A percentile compares a stretch with the other conserved stretches of the same genome.
Conservation (phyloP, 78 protist genomes). For the Dictyostelium firmibasis region DNA sequence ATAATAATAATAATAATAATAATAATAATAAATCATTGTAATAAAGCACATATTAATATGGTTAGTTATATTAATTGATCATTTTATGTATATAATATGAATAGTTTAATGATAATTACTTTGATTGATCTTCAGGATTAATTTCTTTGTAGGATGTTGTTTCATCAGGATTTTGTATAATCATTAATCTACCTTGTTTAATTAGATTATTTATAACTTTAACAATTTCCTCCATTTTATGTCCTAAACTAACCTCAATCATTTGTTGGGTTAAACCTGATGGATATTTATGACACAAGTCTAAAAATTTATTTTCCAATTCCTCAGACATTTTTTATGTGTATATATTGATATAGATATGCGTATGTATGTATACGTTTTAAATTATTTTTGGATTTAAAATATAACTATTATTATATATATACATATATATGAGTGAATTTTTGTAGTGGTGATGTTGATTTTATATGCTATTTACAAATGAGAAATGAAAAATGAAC, state of each 20-base stretch:
- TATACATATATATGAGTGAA: too few species aligned
- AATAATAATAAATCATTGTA: neutral
- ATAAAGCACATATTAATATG: too few species aligned
- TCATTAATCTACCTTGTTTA: slow-evolving; percentile 42
- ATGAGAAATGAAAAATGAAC: too few species aligned
- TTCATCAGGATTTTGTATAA: slow-evolving; percentile 42
- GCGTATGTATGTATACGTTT: too few species aligned
- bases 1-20: too few species aligned
- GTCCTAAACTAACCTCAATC: slow-evolving; percentile 17
- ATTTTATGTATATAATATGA: too few species aligned
- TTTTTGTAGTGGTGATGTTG: too few species aligned
- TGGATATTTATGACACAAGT: slow-evolving; percentile 7
- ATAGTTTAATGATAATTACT: neutral
- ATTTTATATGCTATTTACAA: too few species aligned
- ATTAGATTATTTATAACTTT: slow-evolving; percentile 34
- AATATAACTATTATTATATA: too few species aligned
- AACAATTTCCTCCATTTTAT: neutral
- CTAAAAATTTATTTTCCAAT: slow-evolving; percentile 47
- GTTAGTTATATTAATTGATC: too few species aligned
- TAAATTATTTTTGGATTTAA: too few species aligned
- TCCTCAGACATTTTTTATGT: slow-evolving; percentile 50
- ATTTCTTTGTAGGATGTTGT: slow-evolving; percentile 30
- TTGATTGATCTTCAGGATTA: slow-evolving; percentile 33
- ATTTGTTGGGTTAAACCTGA: slow-evolving; percentile 16
- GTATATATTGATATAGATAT: too few species aligned